Evolutionary conservation across 2,329 filamentous ascomycete species (phyloP).

Genomic region (Hymenoscyphus occultus): DNA sequence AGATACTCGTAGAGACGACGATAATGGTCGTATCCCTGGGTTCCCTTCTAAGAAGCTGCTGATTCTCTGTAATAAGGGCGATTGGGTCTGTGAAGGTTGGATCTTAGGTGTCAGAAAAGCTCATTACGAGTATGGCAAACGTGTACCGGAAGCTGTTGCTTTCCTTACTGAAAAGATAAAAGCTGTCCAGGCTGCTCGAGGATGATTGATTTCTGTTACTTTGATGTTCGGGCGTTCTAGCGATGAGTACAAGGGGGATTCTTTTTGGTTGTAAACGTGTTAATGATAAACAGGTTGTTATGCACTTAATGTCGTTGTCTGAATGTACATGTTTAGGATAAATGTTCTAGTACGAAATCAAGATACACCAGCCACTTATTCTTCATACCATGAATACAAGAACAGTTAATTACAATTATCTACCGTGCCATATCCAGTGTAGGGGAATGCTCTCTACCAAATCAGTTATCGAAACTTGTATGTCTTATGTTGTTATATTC

Average conservation of each 20-base stretch:
- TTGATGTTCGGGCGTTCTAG: neutral
- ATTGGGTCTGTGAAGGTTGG: slow-evolving; percentile 47
- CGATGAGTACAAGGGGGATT: neutral
- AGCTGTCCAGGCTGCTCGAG: neutral
- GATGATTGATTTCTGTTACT: neutral
- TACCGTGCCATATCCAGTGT: no score
- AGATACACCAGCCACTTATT: no score
- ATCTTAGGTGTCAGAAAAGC: slow-evolving; percentile 37
- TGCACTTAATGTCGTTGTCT: neutral
- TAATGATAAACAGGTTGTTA: neutral
- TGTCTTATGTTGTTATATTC: no score
- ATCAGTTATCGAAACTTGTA: no score
- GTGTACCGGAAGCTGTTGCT: slow-evolving; percentile 36
- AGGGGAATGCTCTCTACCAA: no score
- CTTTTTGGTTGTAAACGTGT: neutral
- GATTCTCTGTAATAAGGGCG: slow-evolving; percentile 47
- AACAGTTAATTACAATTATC: no score
- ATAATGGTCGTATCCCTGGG: slow-evolving; percentile 36
- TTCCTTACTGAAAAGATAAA: slow-evolving; percentile 28
- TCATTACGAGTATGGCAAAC: slow-evolving; percentile 38
- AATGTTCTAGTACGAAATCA: no score
- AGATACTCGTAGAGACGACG: slow-evolving; percentile 39
- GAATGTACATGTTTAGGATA: no score
- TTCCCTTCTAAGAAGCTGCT: slow-evolving; percentile 34
- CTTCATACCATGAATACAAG: no score